Evolutionary conservation across 192 early-diverging fungal species (phyloP).

Genomic region (Coemansia sp.): DNA sequence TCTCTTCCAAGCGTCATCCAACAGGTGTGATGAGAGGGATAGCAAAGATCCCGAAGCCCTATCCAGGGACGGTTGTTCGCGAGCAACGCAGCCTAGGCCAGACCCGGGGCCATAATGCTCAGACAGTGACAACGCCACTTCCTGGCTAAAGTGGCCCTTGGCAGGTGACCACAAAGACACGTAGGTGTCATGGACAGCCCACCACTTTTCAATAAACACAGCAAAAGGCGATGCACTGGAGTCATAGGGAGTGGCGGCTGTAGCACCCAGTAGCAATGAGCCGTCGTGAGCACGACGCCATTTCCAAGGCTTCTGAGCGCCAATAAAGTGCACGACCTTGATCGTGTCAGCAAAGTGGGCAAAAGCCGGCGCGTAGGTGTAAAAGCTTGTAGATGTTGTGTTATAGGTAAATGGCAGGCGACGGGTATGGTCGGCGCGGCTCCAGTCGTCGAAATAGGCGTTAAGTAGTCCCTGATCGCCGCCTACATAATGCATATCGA

Average conservation of each 20-base stretch:
- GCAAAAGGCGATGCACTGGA: conserved; percentile 27
- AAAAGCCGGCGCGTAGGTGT: conserved; percentile 76
- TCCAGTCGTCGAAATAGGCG: conserved; percentile 77
- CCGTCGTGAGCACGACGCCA: conserved; percentile 23
- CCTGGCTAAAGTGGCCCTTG: conserved; percentile 12
- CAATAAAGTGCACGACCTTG: conserved; percentile 87
- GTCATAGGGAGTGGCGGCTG: neutral
- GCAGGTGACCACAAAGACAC: conserved; percentile 35
- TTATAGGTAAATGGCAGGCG: conserved; percentile 89
- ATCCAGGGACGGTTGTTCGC: neutral
- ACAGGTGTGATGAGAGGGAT: conserved; percentile 9
- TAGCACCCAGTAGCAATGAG: conserved; percentile 23
- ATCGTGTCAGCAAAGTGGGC: conserved; percentile 63
- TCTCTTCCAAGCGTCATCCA: conserved; percentile 38
- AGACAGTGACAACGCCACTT: conserved; percentile 12
- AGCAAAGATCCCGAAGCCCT: neutral
- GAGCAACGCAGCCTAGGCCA: neutral
- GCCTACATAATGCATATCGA: conserved; percentile 50
- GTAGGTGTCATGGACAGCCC: conserved; percentile 62
- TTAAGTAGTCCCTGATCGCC: conserved; percentile 95
- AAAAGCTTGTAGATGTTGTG: conserved; percentile 30
- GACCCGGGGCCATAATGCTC: neutral
- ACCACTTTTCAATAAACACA: conserved; percentile 66
- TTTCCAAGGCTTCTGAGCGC: conserved; percentile 81
- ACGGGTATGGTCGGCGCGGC: conserved; percentile 55